Base-by-base conservation (phyloP, 345 rosid species). In the Eucalyptus coolabah region DNA sequence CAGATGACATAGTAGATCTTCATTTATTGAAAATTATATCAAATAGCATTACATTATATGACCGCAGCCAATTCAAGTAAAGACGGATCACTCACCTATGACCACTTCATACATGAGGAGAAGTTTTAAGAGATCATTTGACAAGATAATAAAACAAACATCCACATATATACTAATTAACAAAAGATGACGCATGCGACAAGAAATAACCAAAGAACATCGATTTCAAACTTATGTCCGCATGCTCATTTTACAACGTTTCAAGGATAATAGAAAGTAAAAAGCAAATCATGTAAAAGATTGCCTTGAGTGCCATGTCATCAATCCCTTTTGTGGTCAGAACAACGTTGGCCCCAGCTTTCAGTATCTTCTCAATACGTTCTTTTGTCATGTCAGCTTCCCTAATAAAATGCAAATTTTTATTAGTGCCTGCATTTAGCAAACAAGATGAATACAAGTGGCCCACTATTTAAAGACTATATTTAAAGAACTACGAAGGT, bases 361-460 rank as follows among this genome's bases (percentile, higher is more conserved):
- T 96, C 88, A 98, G 92, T 89, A 98, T 96, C 91, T 98, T 98
- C 90, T 94, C 98, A 90, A 98, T 98, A 40, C 99, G 96, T 89
- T 98, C 99, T 88, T 97, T 98, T 2, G 99, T 98, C 98, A 96
- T 94, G 93, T 98, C 99, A 90, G 98, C 95, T 92, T 98, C 99
- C 90, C 99, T 98, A 95, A 80, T 30, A 90, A 92, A 87, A 82
- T 87, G 91, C 15, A n/a, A 60, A 28, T 90, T 81, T 89, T 89
- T 65, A 81, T 91, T 13, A 50, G 86, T 44, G 81, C 42, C 54
- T 87, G 69, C 82, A 90, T 37, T 47, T 44, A 77, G 83, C 83
- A 77, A 77, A 37, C 47, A 77, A 77, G 47, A 37, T 21, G 83
- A 21, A 77, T 4, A 37, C 30, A 42, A 77, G 47, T 11, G 30